Base-by-base conservation (phyloP, 495 filamentous ascomycete genomes). In the Tuber brumale region DNA sequence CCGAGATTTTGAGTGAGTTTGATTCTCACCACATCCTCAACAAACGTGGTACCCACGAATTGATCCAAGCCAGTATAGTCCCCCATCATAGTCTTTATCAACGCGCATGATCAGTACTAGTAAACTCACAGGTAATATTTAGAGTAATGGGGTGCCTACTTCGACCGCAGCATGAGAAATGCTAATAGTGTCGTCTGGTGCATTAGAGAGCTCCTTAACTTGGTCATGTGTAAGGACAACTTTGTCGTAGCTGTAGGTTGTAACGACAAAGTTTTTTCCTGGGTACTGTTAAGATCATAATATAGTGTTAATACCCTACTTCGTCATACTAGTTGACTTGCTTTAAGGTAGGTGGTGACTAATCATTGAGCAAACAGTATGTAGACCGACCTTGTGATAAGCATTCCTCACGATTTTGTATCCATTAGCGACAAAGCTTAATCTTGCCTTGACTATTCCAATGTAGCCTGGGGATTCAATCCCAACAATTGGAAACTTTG, bases 151-250 rank as follows among this genome's bases (percentile, higher is more conserved):
- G 27, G 27, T 31, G 3, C 1, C 12, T 31, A 66, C 57, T 3
- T 66, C 27, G 14, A 6, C 31, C 18, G 6, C 5, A 18, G 72
- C 39, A 3, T 45, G 39, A 1, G 6, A 6, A 70, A 39, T 16
- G 37, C 21, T 61, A 19, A 74, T 16, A 18, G 39, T n/a, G 14
- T 61, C 35, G 6, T 39, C 46, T 19, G 72, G 46, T 39, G 72
- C 46, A 70, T 39, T 74, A 27, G 14, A 37, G n/a, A 74, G 45
- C 72, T 74, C 72, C 43, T n/a, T 70, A 23, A 39, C n/a, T 16
- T 57, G n/a, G 3, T n/a, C 5, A 0, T 21, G 12, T 8, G 72
- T n/a, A 23, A 74, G 44, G 14, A 61, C 12, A 57, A 57, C 14
- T 14, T 41, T 39, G 23, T 57, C 45, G 18, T 18, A 31, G 21